Percentiles rank a stretch among this genome's conserved stretches.
Evolutionary conservation across 495 filamentous ascomycete species (phyloP).

Genomic region (Hapsidospora chrysogenum): DNA sequence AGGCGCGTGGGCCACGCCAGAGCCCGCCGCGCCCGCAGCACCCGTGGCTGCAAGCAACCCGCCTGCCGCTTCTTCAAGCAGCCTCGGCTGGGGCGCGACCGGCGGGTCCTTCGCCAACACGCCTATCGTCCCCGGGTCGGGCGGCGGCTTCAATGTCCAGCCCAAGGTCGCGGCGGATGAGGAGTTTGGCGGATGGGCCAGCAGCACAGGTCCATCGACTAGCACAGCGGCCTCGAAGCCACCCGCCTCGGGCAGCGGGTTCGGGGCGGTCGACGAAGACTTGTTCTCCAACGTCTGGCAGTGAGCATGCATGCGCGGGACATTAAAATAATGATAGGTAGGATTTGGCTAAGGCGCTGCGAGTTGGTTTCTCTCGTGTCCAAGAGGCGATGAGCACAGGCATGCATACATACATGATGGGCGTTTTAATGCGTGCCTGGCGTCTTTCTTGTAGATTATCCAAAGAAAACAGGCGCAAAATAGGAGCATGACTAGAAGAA

Average conservation of each 20-base stretch:
- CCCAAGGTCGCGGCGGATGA: constrained; percentile 68
- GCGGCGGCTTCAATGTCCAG: constrained; percentile 30
- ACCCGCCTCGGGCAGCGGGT: constrained; percentile 14
- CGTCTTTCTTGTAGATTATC: constrained; percentile 3
- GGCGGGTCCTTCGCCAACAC: constrained; percentile 27
- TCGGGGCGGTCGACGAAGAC: constrained; percentile 61
- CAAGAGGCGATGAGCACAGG: constrained; percentile 12
- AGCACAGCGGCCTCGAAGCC: constrained; percentile 19
- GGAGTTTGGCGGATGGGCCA: constrained; percentile 89
- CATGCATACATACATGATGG: constrained; percentile 8
- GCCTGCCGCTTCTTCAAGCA: constrained; percentile 21
- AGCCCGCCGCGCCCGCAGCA: constrained; percentile 12
- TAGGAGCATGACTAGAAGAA: too few relatives aligned
- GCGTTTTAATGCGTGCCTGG: constrained; percentile 2
- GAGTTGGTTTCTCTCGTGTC: neutral
- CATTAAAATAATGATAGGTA: neutral
- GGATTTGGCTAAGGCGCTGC: neutral
- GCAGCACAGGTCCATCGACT: constrained; percentile 28
- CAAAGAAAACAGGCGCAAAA: too few relatives aligned
- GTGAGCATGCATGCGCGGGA: constrained; percentile 16
- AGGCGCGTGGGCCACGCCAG: constrained; percentile 36
- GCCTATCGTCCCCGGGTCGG: constrained; percentile 33
- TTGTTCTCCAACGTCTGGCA: constrained; percentile 92
- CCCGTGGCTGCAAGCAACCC: constrained; percentile 4
- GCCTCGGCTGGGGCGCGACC: constrained; percentile 38